These are phyloP conservation scores for Aspergillus sp. DNA, from an alignment of 2,329 filamentous ascomycete species.

Conservation along the genomic window DNA sequence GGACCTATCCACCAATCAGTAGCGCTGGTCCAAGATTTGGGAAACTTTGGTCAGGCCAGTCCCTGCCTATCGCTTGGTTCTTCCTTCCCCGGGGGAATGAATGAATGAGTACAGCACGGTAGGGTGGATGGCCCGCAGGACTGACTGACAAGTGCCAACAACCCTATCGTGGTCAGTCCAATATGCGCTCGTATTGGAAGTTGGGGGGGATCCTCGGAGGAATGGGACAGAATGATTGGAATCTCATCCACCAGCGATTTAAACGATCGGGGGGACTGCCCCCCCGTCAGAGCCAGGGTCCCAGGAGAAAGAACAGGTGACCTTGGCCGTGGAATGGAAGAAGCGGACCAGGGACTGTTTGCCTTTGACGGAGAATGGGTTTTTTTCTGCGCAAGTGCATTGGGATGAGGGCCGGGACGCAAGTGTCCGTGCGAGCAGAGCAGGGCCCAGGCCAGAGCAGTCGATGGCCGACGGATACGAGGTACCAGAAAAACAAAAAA, in stretches of 20 bases:
- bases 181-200: constrained; percentile 7
- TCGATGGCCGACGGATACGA: constrained; percentile 4
- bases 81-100: constrained; percentile 8
- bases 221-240: constrained; percentile 7
- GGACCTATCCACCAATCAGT: constrained; percentile 4
- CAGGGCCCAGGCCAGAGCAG: constrained; percentile 6
- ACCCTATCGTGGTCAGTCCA: no score
- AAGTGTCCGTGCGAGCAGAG: constrained; percentile 12
- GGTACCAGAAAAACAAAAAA: not conserved
- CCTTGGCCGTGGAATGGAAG: constrained; percentile 13
- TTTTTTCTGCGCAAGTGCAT: not conserved
- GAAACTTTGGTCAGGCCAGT: not conserved
- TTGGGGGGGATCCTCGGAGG: constrained; percentile 1
- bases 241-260: not conserved
- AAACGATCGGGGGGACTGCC: not conserved
- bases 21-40: not conserved
- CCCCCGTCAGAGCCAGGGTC: not conserved
- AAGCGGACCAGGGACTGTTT: constrained; percentile 14
- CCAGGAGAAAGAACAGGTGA: constrained; percentile 8
- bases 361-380: constrained; percentile 6
- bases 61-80: constrained; percentile 13
- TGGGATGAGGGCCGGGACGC: constrained; percentile 1
- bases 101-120: not conserved
- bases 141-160: not conserved
- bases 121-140: not conserved